phyloP scores from a whole-genome alignment of 2,329 filamentous ascomycete genomes.

The Fusarium heterosporum region DNA sequence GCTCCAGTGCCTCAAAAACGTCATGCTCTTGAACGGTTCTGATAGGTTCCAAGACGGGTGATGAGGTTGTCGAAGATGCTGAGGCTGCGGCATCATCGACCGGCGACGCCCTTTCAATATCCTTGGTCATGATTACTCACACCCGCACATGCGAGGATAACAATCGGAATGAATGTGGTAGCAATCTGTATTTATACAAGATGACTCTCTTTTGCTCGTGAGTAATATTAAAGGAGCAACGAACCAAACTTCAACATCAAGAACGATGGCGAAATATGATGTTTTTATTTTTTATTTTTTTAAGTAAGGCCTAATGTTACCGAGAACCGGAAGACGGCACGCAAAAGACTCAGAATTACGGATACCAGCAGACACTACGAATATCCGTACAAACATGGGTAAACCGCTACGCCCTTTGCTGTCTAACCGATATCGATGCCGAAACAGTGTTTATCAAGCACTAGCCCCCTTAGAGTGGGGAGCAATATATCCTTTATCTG shows the following conservation, averaged over 20 bases:
- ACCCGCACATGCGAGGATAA: not conserved
- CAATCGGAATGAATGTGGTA: constrained; percentile 4
- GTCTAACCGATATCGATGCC: constrained; percentile 40
- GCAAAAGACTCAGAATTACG: constrained; percentile 12
- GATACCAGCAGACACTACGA: not conserved
- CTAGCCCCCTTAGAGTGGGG: constrained; percentile 35
- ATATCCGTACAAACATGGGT: constrained; percentile 4
- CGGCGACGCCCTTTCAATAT: constrained; percentile 39
- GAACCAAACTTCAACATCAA: not conserved
- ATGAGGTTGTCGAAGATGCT: constrained; percentile 30
- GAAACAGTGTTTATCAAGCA: constrained; percentile 14
- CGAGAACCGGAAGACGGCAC: constrained; percentile 21
- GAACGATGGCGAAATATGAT: not conserved
- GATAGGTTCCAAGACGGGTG: constrained; percentile 45
- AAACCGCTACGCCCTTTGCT: constrained; percentile 16
- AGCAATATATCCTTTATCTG: constrained; percentile 24
- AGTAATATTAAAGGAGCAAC: not conserved
- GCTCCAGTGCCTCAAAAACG: constrained; percentile 53
- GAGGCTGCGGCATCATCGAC: constrained; percentile 22
- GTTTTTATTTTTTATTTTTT: not conserved
- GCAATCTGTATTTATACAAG: constrained; percentile 9
- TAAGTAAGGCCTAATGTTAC: not conserved
- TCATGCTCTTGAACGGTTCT: constrained; percentile 46
- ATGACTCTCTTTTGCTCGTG: not conserved
- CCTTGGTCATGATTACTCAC: constrained; percentile 32